Percentiles rank a stretch among this genome's conserved stretches.
Evolutionary conservation across 495 filamentous ascomycete species (phyloP).

Genomic region (Daldinia decipiens): DNA sequence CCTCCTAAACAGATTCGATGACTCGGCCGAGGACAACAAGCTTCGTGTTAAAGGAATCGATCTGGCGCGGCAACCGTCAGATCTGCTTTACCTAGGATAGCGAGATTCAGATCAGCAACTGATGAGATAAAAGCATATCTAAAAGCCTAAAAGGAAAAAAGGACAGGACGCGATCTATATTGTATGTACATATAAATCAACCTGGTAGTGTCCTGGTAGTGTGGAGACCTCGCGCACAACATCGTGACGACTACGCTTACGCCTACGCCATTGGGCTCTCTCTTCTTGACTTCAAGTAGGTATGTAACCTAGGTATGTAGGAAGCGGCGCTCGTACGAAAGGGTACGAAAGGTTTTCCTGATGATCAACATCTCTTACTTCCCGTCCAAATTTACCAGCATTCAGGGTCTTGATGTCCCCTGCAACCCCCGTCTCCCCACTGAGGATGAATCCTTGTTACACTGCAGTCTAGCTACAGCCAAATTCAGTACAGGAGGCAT

Average conservation of each 20-base stretch:
- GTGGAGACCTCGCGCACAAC: slow-evolving; percentile 33
- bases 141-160: slow-evolving; percentile 7
- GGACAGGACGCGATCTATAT: slow-evolving; percentile 31
- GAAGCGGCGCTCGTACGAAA: slow-evolving; percentile 31
- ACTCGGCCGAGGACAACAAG: slow-evolving; percentile 17
- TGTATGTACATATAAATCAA: slow-evolving; percentile 33
- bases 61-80: slow-evolving; percentile 29
- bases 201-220: slow-evolving; percentile 33
- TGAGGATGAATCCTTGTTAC: slow-evolving; percentile 47
- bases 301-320: no score
- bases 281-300: slow-evolving; percentile 34
- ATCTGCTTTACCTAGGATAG: slow-evolving; percentile 7
- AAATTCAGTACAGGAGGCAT: slow-evolving; percentile 26
- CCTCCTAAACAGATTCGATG: slow-evolving; percentile 8
- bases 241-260: slow-evolving; percentile 29
- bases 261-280: slow-evolving; percentile 24
- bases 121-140: slow-evolving; percentile 28
- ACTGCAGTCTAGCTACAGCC: slow-evolving; percentile 40
- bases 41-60: slow-evolving; percentile 26
- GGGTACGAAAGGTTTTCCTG: no score
- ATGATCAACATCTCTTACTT: slow-evolving; percentile 41
- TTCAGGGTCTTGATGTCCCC: slow-evolving; percentile 26
- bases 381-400: slow-evolving; percentile 39
- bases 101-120: slow-evolving; percentile 41
- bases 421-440: slow-evolving; percentile 35